Base-by-base conservation (phyloP, 1,284 basidiomycete species). In the Rhodofomes roseus region DNA sequence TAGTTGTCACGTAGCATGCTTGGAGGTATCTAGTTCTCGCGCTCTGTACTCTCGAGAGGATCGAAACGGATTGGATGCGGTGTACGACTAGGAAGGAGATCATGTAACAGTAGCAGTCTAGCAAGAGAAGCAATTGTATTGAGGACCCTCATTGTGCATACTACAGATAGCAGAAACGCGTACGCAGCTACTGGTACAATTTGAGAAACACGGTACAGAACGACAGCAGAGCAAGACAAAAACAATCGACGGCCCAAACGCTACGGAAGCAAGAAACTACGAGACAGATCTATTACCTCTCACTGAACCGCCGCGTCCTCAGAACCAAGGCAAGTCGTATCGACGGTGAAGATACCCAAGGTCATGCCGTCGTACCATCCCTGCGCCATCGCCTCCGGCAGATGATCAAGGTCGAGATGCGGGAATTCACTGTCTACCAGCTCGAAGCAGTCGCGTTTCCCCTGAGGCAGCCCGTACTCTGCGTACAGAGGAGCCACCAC, bases 371-470 rank as follows among this genome's bases (percentile, higher is more conserved):
- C 67, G 34, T 54, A 55, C 61, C 65, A 67, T 31, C 76, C 73
- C 9, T 62, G 58, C 48, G 65, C 68, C 29, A 72, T 43, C 53
- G 68, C 70, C 60, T 77, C 76, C 14, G 64, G 55, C 25, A 79
- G 59, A 52, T 76, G 73, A 61, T 77, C 76, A 40, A 79, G 52
- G 60, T 75, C 74, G 5, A 79, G 72, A 57, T 77, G 77, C 6
- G 74, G 72, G 54, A 69, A 76, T 39, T 76, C 62, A 46, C 65
- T 63, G 51, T 60, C 50, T 25, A 57, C 50, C 23, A 67, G 46
- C 7, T 55, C 12, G 29, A 71, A 63, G 57, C 69, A 76, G 23
- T 56, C 59, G 22, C 60, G 61, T 20, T 69, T n/a, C 12, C 31
- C 29, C 2, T 63, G 61, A 18, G 71, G 59, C 11, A 58, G 60